Conservation (phyloP, 2,329 filamentous ascomycete species). For the Gyromitra esculenta region DNA sequence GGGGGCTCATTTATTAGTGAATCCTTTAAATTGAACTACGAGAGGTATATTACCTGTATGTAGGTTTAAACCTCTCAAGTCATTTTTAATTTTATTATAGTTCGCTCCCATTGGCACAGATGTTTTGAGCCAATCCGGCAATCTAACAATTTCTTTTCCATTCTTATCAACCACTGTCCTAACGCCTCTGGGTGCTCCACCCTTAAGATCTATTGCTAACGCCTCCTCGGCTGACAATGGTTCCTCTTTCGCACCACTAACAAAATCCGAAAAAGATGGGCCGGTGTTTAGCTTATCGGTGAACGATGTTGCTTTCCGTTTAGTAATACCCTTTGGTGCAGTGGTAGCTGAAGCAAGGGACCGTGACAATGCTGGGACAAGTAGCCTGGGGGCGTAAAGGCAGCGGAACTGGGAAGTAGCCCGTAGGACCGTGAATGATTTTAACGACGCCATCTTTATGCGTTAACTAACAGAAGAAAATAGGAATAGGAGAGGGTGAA, state of each 20-base stretch:
- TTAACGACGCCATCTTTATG: constrained; percentile 31
- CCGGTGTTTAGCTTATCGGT: constrained; percentile 72
- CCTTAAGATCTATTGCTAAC: constrained; percentile 43
- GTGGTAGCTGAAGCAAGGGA: constrained; percentile 33
- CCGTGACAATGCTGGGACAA: constrained; percentile 31
- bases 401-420: constrained; percentile 21
- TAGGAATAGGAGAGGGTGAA: background rate
- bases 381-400: constrained; percentile 7
- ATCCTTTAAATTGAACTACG: background rate
- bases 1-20: constrained; percentile 1
- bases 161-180: constrained; percentile 63
- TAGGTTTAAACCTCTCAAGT: constrained; percentile 85
- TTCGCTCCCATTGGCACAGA: constrained; percentile 86
- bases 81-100: constrained; percentile 94
- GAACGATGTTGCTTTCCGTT: constrained; percentile 66
- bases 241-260: constrained; percentile 59
- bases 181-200: constrained; percentile 65
- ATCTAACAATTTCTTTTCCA: constrained; percentile 74
- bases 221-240: constrained; percentile 23
- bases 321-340: constrained; percentile 48
- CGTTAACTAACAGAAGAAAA: background rate
- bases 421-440: constrained; percentile 11
- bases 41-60: constrained; percentile 69
- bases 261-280: constrained; percentile 72
- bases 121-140: constrained; percentile 96